Conservation (phyloP, 2,329 filamentous ascomycete species). For the Alternaria triticina region DNA sequence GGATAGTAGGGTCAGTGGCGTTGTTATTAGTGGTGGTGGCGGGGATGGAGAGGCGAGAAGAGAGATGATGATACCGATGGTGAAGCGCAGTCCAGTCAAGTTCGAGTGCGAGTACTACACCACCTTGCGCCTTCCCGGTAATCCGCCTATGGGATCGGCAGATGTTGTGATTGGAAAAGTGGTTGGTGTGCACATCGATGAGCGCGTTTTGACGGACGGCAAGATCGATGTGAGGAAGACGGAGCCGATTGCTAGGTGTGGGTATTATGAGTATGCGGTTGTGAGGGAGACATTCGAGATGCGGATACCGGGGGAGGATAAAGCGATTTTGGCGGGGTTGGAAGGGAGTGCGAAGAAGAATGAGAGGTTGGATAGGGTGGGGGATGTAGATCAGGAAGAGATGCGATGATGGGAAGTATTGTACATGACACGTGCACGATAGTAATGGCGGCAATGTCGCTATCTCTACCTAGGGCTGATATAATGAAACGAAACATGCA, state of each 20-base stretch:
- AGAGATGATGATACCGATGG: conserved; percentile 56
- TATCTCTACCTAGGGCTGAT: neutral
- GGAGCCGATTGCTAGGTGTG: conserved; percentile 65
- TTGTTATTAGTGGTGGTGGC: conserved; percentile 10
- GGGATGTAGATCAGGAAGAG: neutral
- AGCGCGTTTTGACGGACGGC: conserved; percentile 61
- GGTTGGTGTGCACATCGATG: conserved; percentile 63
- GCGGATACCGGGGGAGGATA: conserved; percentile 54
- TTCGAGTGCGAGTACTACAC: conserved; percentile 65
- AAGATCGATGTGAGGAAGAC: conserved; percentile 63
- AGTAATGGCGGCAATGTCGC: neutral
- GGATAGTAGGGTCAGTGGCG: conserved; percentile 46
- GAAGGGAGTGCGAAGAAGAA: conserved; percentile 39
- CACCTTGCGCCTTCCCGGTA: conserved; percentile 62
- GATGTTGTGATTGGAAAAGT: conserved; percentile 66
- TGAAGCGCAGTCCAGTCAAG: conserved; percentile 60
- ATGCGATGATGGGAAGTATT: neutral
- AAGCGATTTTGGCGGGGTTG: conserved; percentile 29
- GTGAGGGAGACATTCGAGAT: conserved; percentile 66
- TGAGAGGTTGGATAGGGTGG: conserved; percentile 12
- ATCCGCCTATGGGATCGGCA: conserved; percentile 63
- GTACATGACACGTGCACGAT: neutral
- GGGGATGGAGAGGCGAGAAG: neutral
- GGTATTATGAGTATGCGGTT: conserved; percentile 66
- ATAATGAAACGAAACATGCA: too few relatives aligned